Base-by-base conservation (phyloP, 306 rosid genomes). In the Alnus glutinosa region DNA sequence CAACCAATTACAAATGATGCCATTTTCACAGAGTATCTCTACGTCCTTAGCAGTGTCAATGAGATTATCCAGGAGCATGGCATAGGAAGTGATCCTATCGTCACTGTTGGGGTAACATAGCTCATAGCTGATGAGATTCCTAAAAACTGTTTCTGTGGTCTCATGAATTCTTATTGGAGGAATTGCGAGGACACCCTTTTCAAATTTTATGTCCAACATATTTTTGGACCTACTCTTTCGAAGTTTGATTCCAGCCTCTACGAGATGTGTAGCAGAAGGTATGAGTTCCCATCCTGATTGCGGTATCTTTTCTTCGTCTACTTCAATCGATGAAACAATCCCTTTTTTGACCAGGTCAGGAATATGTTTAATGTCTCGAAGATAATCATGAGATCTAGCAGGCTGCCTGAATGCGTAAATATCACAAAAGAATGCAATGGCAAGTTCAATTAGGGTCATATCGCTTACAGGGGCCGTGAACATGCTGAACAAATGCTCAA, bases 51-150 rank as follows among this genome's bases (percentile, higher is more conserved):
- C 14, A 1, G 79, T 8, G 52, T 68, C 36, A 14, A 83, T 78
- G 10, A 74, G 77, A 39, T 69, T 78, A 36, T 78, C 82, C 55
- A 83, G 36, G 30, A 83, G 32, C 5, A 83, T 11, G 0, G 77
- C 80, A 2, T 83, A 83, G 9, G 82, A 83, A 16, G 80, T 78
- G 44, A 83, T 34, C 32, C 2, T 68, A 2, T 55, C 55, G 0
- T 0, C 39, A n/a, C 74, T 57, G 8, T 67, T 12, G 9, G 59
- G 75, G 23, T 48, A 50, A n/a, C 80, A 83, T 59, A 75, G 86
- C 74, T 83, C 81, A 15, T 1, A 69, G 9, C 57, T 39, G 1
- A 70, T 78, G 7, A 78, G 42, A 57, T 78, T 78, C 52, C 75
- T 19, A 2, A 79, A 70, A 15, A 47, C 7, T 0, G 83, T 37